phyloP scores from a whole-genome alignment of 148 eudicot genomes.

The Rhododendron ovatum region DNA sequence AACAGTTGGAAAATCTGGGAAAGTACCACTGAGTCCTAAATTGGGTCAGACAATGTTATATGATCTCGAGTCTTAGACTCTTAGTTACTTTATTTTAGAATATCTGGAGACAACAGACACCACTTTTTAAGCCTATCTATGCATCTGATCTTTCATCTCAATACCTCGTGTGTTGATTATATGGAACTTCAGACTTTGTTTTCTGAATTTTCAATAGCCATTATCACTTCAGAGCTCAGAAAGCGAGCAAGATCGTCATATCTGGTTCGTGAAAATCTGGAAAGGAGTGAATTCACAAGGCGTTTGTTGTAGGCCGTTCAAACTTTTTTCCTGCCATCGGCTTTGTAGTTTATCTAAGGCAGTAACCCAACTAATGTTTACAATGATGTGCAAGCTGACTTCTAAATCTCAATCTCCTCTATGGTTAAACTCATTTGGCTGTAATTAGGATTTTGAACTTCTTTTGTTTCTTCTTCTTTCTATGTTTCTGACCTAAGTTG shows the following conservation, averaged over 20 bases:
- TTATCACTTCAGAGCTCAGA: background rate
- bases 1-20: background rate
- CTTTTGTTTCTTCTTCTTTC: background rate
- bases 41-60: background rate
- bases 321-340: background rate
- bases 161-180: background rate
- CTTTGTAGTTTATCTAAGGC: background rate
- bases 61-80: too few relatives aligned
- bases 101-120: background rate
- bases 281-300: background rate
- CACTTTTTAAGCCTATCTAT: background rate
- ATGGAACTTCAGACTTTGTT: background rate
- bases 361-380: background rate
- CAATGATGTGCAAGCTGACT: background rate
- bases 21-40: background rate
- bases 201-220: background rate
- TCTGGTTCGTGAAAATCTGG: background rate
- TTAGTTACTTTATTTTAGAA: background rate
- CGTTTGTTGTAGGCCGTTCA: too few relatives aligned
- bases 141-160: background rate
- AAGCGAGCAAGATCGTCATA: background rate
- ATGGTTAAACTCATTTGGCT: background rate
- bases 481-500: background rate
- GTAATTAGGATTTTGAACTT: background rate
- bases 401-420: background rate